phyloP scores from a whole-genome alignment of 345 rosid genomes.

The rapeseed (Brassica napus) region Da-Ae NC_063437.1:11340501-11341000 shows the following conservation, averaged over 20 bases:
- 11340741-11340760: not conserved
- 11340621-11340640: too few species aligned
- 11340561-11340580: too few species aligned
- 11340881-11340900: conserved; percentile 83
- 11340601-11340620: too few species aligned
- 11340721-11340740: not conserved
- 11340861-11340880: conserved; percentile 78
- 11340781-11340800: not conserved
- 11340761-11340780: not conserved
- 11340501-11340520: too few species aligned
- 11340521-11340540: too few species aligned
- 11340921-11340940: conserved; percentile 69
- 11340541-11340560: too few species aligned
- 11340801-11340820: conserved; percentile 31
- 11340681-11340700: not conserved
- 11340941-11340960: conserved; percentile 75
- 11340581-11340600: too few species aligned
- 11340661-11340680: not conserved
- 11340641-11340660: not conserved
- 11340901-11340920: conserved; percentile 73
- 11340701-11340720: not conserved
- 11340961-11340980: conserved; percentile 80
- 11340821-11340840: conserved; percentile 97
- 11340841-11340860: conserved; percentile 89
- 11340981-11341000: conserved; percentile 84